A percentile compares a stretch with the other conserved stretches of the same genome.
Conservation (phyloP, 2,329 filamentous ascomycete species). For the Ceratocystis alfenasii region DNA sequence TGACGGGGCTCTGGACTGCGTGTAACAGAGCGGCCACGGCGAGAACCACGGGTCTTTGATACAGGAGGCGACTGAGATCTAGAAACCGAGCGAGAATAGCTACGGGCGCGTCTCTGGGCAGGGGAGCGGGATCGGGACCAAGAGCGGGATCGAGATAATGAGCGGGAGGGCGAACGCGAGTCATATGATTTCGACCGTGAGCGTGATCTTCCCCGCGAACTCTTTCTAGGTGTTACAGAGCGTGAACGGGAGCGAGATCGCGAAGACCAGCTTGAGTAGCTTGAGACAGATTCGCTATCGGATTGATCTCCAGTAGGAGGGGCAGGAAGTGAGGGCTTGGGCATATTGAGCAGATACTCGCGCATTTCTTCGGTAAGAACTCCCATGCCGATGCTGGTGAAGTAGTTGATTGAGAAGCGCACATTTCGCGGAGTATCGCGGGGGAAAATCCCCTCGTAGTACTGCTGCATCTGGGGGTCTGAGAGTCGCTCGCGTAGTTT, state of each 20-base stretch:
- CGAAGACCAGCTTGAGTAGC: conserved; percentile 55
- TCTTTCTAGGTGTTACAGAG: conserved; percentile 29
- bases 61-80: conserved; percentile 23
- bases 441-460: conserved; percentile 78
- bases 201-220: conserved; percentile 23
- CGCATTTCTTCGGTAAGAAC: conserved; percentile 90
- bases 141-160: conserved; percentile 28
- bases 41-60: conserved; percentile 25
- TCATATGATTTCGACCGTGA: conserved; percentile 24
- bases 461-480: conserved; percentile 66
- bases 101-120: conserved; percentile 21
- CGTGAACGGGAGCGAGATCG: conserved; percentile 38
- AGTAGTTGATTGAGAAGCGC: conserved; percentile 97
- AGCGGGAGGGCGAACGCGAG: conserved; percentile 15
- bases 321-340: conserved; percentile 67
- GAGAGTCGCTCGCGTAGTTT: conserved; percentile 64
- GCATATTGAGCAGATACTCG: conserved; percentile 77
- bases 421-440: conserved; percentile 80
- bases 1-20: conserved; percentile 25
- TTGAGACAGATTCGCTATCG: conserved; percentile 61
- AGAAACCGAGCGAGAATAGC: conserved; percentile 16
- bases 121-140: conserved; percentile 23
- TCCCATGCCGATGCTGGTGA: conserved; percentile 95
- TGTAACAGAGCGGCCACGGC: conserved; percentile 28
- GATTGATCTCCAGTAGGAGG: conserved; percentile 47